Conservation (phyloP, 208 protist genomes). For the Angomonas ambiguus region DNA sequence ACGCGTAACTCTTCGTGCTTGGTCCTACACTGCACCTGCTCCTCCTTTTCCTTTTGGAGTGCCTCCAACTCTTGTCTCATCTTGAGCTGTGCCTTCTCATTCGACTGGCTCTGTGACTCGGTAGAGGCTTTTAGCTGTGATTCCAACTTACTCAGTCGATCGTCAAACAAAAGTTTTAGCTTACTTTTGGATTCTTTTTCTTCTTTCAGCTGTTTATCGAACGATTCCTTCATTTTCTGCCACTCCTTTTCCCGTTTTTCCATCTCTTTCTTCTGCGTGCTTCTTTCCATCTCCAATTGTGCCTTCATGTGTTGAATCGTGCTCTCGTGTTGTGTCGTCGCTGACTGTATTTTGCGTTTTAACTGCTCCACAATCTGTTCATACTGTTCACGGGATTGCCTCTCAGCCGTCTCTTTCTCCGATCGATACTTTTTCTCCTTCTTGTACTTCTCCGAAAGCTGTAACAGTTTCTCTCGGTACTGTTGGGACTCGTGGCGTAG, state of each 20-base stretch:
- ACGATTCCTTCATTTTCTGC: neutral
- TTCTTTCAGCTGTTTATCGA: neutral
- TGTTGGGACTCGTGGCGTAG: neutral
- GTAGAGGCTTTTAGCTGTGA: neutral
- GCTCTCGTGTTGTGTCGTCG: neutral
- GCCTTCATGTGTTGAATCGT: neutral
- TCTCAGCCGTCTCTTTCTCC: neutral
- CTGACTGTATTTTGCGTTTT: neutral
- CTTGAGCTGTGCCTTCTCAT: neutral
- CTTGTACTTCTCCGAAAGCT: neutral
- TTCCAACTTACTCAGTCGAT: neutral
- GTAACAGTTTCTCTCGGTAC: neutral
- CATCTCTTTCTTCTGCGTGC: neutral
- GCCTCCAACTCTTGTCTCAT: neutral
- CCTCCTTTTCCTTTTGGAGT: neutral
- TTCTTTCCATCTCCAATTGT: neutral
- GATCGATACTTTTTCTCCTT: constrained; percentile 1
- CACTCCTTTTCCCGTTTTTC: neutral
- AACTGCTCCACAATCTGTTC: neutral
- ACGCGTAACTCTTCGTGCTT: neutral
- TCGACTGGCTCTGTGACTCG: neutral
- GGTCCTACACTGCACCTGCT: neutral
- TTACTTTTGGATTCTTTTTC: neutral
- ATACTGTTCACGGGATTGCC: neutral
- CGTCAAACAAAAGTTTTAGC: neutral